Evolutionary conservation across 176 grass and related monocot genomes (phyloP), one percentile per base, ranked within the genome.

Genomic region (Carex kokanica): DNA sequence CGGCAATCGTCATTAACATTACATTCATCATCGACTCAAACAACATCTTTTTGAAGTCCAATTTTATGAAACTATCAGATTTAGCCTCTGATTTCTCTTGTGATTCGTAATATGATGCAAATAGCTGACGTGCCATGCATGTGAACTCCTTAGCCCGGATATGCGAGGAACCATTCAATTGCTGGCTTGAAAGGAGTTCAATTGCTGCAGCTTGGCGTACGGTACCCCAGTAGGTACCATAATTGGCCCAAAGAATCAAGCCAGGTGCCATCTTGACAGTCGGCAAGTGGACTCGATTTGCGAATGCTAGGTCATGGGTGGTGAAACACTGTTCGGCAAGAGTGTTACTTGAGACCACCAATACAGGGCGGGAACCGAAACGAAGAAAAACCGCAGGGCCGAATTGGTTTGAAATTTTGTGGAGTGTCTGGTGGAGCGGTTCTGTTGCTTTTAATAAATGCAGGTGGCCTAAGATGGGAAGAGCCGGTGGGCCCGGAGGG

Each of bases 311-410:
- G 79, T 87, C 85, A 34, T 87, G 52, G 27, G 9, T 49, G 27
- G 78, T 83, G 34, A 87, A 87, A 56, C 85, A 87, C 78, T 87
- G 78, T n/a, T 87, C 66, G 4, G 79, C 79, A 5, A 81, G 64
- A 47, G 53, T 4, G 29, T 27, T 13, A 34, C 29, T 73, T 54
- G 85, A 87, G 27, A 87, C 40, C 17, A 87, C 36, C 62, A 87
- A 41, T 17, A 82, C 78, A 10, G 53, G 85, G 1, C 20, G 79
- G 51, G 85, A 87, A 2, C 85, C 79, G 2, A 82, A 57, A 43
- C 79, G 85, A 52, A 87, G 79, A 51, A 77, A 69, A 4, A 56
- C 32, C 3, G 81, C 79, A 18, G 54, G 79, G 4, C 85, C 85
- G 10, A 51, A 36, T 60, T 41, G 52, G 53, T 69, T 60, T 15